Conservation (phyloP, 345 rosid species). For the Melaleuca alternifolia region DNA sequence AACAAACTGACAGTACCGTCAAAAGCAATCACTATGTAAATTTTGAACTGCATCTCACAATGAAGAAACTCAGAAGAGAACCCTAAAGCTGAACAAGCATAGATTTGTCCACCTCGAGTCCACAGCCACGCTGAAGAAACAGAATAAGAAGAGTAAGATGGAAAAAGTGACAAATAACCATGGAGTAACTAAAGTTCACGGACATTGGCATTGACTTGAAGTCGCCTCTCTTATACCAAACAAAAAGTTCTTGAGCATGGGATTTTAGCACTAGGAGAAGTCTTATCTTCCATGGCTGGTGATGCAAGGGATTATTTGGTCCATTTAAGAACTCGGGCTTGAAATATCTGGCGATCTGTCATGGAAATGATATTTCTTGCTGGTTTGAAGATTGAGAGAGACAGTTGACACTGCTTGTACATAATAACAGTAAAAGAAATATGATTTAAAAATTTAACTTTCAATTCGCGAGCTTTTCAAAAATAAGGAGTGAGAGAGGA, state of each 20-base stretch:
- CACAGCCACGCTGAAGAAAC: background rate
- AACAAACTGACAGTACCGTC: background rate
- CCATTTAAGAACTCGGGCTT: too few species aligned
- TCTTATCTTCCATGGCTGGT: background rate
- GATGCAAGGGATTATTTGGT: too few species aligned
- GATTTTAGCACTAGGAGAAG: background rate
- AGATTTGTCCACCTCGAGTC: background rate
- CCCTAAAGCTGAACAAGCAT: background rate
- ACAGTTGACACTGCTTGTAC: too few species aligned
- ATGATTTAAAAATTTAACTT: too few species aligned
- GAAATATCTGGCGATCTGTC: too few species aligned
- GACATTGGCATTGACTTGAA: background rate
- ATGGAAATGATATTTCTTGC: too few species aligned
- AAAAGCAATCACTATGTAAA: background rate
- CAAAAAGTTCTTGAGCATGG: background rate
- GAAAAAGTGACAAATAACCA: background rate
- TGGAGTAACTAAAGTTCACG: background rate
- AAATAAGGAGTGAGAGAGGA: too few species aligned
- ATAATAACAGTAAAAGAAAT: too few species aligned
- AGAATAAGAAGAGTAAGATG: background rate
- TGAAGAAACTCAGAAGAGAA: background rate
- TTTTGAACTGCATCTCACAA: background rate
- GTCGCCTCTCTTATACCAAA: background rate
- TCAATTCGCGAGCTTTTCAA: too few species aligned
- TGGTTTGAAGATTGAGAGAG: too few species aligned